Evolutionary conservation across 2,329 filamentous ascomycete genomes (phyloP), one percentile per base, ranked within the genome.

Genomic region (Talaromyces amestolkiae): DNA sequence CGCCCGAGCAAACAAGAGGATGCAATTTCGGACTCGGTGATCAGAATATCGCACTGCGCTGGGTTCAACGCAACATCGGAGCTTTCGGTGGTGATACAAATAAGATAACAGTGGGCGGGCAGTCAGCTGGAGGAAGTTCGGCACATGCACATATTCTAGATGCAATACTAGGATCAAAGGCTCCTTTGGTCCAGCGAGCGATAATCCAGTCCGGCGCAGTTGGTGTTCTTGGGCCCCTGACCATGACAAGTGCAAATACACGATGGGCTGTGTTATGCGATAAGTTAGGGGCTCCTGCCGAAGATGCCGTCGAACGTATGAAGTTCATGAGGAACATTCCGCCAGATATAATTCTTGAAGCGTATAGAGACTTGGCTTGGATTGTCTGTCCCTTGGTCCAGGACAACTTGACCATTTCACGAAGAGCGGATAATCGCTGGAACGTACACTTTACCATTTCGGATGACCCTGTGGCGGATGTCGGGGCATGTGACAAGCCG

Each of bases 1-100:
- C 82, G 5, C 89, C 91, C 67, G 89, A 89, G 1, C 84, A 87
- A 2, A 77, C 88, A 2, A 22, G 37, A 31, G 56, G 56, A 41
- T 69, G 69, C 6, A 94, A 93, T 72, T 75, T 92, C 3, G 84
- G 79, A 1, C 73, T 86, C 0, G 76, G 81, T 59, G 85, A 87
- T 66, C 85, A 87, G 70, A 78, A 83, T 13, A 75, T 86, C 22
- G 84, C 84, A 24, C 74, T 88, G 8, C 76, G 86, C 68, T 89
- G 86, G 86, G 79, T 87, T 2, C 79, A 84, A 63, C 71, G 81
- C 47, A 75, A 86, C 66, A 85, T 87, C 63, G 74, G 81, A 69
- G 72, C 79, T 13, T 87, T 87, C 68, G 85, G 85, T 11, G 85
- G 85, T 15, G 81, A 87, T 70, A 73, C 79, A 3, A 72, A 76